Conservation (phyloP, 2,329 filamentous ascomycete species). For the Aspergillus sp. region DNA sequence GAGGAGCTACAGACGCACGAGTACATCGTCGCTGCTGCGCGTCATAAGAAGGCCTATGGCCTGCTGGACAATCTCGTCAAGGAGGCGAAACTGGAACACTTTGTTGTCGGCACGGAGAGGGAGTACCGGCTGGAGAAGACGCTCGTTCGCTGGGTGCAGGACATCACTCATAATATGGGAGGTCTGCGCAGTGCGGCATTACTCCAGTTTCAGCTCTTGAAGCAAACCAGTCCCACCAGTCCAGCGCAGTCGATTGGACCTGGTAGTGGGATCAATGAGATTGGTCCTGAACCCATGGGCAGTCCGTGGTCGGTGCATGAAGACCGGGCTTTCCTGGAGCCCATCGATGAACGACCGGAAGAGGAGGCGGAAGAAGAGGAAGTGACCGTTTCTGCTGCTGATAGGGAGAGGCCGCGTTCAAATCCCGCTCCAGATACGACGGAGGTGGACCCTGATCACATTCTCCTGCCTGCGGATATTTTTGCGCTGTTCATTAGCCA, state of each 20-base stretch:
- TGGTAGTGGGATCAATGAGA: conserved; percentile 14
- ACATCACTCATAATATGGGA: conserved; percentile 82
- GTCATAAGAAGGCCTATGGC: conserved; percentile 66
- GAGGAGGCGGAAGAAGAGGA: conserved; percentile 38
- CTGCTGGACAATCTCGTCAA: conserved; percentile 73
- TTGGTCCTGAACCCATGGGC: conserved; percentile 18
- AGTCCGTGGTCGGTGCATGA: conserved; percentile 41
- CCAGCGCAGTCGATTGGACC: conserved; percentile 17
- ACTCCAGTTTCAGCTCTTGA: conserved; percentile 82
- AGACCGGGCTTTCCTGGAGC: conserved; percentile 51
- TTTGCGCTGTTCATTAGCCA: conserved; percentile 87
- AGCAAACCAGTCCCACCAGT: conserved; percentile 51
- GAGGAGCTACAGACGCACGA: conserved; percentile 68
- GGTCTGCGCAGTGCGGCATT: conserved; percentile 85
- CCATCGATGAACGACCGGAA: conserved; percentile 63
- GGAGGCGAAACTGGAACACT: conserved; percentile 89
- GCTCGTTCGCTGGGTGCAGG: conserved; percentile 80
- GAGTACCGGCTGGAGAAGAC: conserved; percentile 76
- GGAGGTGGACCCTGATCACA: conserved; percentile 12
- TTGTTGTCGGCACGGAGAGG: conserved; percentile 72
- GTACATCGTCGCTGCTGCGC: conserved; percentile 61
- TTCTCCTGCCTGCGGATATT: conserved; percentile 67
- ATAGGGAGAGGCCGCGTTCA: conserved; percentile 3
- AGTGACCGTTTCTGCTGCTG: conserved; percentile 27
- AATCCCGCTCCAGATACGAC: conserved; percentile 9